Percentiles rank a stretch among this genome's conserved stretches.
Conservation (phyloP, 2,329 filamentous ascomycete species). For the Cadophora malorum region DNA sequence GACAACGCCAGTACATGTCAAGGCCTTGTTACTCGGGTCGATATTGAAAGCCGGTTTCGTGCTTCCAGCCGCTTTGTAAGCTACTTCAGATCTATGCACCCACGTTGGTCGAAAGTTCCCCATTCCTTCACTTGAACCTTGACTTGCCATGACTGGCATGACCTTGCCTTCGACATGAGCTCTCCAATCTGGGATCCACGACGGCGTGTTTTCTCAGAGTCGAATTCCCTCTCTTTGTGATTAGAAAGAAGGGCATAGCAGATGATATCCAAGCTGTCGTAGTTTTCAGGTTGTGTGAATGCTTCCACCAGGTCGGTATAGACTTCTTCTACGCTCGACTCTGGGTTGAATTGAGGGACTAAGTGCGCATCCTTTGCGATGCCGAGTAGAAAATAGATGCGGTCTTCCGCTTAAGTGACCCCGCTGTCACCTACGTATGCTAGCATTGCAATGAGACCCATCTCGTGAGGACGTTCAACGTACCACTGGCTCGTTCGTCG, state of each 20-base stretch:
- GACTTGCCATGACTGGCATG: no score
- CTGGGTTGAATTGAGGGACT: background rate
- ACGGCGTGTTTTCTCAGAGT: no score
- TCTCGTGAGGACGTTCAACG: background rate
- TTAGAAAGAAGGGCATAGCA: background rate
- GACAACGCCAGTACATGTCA: no score
- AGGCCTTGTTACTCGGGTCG: no score
- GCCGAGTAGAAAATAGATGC: background rate
- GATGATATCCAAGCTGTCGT: background rate
- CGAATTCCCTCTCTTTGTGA: background rate
- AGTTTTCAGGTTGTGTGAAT: background rate
- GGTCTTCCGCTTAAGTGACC: background rate
- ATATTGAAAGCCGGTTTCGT: no score
- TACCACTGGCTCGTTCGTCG: constrained; percentile 2
- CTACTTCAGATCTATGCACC: no score
- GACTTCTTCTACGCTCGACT: background rate
- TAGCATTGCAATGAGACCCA: background rate
- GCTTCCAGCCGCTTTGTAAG: no score
- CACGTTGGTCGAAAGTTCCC: no score
- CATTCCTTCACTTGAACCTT: no score
- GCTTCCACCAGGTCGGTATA: background rate
- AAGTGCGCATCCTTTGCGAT: background rate
- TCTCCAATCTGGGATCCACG: no score
- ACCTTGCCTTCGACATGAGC: no score
- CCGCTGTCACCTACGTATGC: background rate